Conservation (phyloP, 768 basidiomycete species). For the Tricholoma sp. region DNA sequence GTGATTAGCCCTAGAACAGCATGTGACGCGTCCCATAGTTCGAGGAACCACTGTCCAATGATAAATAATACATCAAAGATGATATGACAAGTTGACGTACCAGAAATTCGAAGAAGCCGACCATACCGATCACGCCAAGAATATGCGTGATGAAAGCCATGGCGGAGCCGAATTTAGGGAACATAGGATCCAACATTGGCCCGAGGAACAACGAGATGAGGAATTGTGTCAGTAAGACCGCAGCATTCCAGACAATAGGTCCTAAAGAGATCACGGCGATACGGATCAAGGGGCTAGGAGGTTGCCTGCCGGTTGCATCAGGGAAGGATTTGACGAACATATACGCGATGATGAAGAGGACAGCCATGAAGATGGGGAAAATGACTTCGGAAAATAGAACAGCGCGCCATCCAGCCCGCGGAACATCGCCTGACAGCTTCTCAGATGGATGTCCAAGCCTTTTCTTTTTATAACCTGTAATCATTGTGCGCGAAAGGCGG, state of each 20-base stretch:
- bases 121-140: conserved; percentile 77
- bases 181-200: conserved; percentile 79
- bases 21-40: conserved; percentile 87
- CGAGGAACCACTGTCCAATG: conserved; percentile 78
- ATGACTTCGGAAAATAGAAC: conserved; percentile 86
- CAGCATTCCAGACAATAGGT: conserved; percentile 94
- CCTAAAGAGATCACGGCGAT: conserved; percentile 92
- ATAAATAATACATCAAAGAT: conserved; percentile 15
- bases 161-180: conserved; percentile 85
- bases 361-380: conserved; percentile 80
- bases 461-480: conserved; percentile 99
- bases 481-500: conserved; percentile 94
- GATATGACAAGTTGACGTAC: conserved; percentile 39
- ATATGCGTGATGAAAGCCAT: conserved; percentile 90
- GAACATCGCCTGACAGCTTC: conserved; percentile 92
- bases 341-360: conserved; percentile 84
- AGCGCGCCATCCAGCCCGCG: conserved; percentile 88
- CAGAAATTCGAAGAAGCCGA: conserved; percentile 96
- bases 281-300: conserved; percentile 84
- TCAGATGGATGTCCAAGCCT: conserved; percentile 94
- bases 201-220: conserved; percentile 89
- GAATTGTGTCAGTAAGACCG: conserved; percentile 82
- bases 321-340: conserved; percentile 93
- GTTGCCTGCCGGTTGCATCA: conserved; percentile 47
- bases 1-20: conserved; percentile 92